Evolutionary conservation across 1,284 basidiomycete genomes (phyloP).

Genomic region (Ganoderma sinense): DNA sequence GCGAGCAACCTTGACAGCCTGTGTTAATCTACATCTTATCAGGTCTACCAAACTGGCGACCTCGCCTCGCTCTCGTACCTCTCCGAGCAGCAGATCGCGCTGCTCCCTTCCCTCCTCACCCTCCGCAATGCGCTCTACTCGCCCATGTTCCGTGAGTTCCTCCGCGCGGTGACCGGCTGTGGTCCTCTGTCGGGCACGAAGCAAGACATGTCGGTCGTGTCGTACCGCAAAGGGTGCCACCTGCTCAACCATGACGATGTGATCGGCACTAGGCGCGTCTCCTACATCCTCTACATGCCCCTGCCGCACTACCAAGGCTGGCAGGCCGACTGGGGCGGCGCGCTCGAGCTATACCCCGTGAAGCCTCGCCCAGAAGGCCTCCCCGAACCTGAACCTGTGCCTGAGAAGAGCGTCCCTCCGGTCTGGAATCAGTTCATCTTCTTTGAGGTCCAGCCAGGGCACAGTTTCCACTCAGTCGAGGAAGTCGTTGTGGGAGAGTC

Average conservation of each 20-base stretch:
- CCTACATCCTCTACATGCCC: constrained; percentile 98
- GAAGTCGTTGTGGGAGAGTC: constrained; percentile 88
- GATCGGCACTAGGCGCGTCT: constrained; percentile 93
- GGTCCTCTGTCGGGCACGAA: constrained; percentile 92
- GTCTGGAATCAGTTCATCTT: constrained; percentile 98
- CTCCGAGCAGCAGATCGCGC: constrained; percentile 75
- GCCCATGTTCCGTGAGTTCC: constrained; percentile 81
- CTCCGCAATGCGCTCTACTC: constrained; percentile 96
- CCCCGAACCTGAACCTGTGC: constrained; percentile 69
- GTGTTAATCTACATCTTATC: constrained; percentile 13
- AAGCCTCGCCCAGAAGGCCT: constrained; percentile 54
- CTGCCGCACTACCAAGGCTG: constrained; percentile 76
- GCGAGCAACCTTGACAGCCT: neutral
- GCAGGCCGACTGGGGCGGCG: constrained; percentile 91
- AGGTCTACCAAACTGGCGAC: constrained; percentile 98
- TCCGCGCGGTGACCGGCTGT: constrained; percentile 92
- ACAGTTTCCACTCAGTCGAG: constrained; percentile 97
- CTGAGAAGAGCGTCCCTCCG: constrained; percentile 73
- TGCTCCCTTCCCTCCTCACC: constrained; percentile 80
- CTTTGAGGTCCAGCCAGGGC: constrained; percentile 90
- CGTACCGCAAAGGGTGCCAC: constrained; percentile 92
- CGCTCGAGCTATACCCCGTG: constrained; percentile 93
- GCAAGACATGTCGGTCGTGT: constrained; percentile 96
- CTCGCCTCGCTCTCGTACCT: constrained; percentile 93
- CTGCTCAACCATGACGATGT: constrained; percentile 98